Conservation (phyloP, 179 eudicot species). For the Actinidia arguta region DNA sequence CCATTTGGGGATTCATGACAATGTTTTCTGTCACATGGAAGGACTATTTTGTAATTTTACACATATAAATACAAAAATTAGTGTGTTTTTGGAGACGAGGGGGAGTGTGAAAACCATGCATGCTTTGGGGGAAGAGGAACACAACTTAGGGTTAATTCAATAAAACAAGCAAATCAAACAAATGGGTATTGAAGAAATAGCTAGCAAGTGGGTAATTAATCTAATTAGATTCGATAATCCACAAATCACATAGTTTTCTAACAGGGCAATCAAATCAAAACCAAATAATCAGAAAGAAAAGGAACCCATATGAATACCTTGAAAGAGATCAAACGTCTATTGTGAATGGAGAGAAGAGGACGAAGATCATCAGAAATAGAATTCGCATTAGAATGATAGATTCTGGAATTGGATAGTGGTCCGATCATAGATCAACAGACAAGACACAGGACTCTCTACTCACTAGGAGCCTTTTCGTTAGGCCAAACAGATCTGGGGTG, state of each 20-base stretch:
- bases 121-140: too few relatives aligned
- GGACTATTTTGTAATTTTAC: too few relatives aligned
- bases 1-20: too few relatives aligned
- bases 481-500: too few relatives aligned
- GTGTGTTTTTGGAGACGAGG: too few relatives aligned
- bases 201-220: background rate
- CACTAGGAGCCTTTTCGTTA: too few relatives aligned
- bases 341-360: background rate
- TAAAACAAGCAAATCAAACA: conserved; percentile 12
- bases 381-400: background rate
- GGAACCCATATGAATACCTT: background rate
- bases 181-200: background rate
- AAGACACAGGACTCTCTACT: too few relatives aligned
- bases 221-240: background rate
- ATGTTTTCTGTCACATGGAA: too few relatives aligned
- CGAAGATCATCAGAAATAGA: background rate
- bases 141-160: background rate
- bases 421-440: too few relatives aligned
- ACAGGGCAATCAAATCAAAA: background rate
- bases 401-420: background rate
- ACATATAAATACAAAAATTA: too few relatives aligned
- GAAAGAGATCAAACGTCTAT: background rate
- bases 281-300: background rate
- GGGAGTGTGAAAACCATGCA: too few relatives aligned
- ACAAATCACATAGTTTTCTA: too few relatives aligned